Base-by-base conservation (phyloP, 148 eudicot genomes). In the Amaranthus cruentus region DNA sequence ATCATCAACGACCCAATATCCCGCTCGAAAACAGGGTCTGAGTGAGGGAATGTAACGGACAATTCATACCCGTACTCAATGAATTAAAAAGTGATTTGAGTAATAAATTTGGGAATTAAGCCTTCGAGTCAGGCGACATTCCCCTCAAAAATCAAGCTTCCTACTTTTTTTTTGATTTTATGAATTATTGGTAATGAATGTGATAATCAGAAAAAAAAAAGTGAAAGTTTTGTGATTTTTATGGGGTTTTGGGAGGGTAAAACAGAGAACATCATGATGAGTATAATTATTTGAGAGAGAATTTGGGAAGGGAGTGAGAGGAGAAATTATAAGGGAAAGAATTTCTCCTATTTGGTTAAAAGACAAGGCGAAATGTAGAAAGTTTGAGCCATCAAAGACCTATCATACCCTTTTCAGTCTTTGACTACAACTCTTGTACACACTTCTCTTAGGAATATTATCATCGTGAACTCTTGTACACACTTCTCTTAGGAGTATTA, bases 71-170 rank as follows among this genome's bases (percentile, higher is more conserved):
- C 38, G 38, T 28, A 28, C 38, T 28, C 38, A 28, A 2, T 28
- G 38, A 28, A 28, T 28, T 28, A 28, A 28, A 28, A 28, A 28
- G 38, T 28, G 38, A 28, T 28, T 28, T 28, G 38, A 28, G 38
- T 28, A 28, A 28, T 1, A 28, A 49, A 48, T 7, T 47, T 72
- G n/a, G 13, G 2, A n/a, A 28, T 9, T 1, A 0, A 48, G 75
- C 56, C 85, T 61, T 82, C 84, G 85, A 78, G 76, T 85, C 88
- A 85, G 82, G 78, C 85, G 73, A 80, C 85, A 85, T 85, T 80
- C 88, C 85, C 85, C 85, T 68, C 80, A 85, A 85, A 75, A 21
- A 68, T 77, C 52, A 72, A 80, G 74, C 85, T 82, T 77, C 82
- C 81, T 51, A 9, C 50, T 43, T 66, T 52, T 21, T 21, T 11